Base-by-base conservation (phyloP, 306 rosid genomes). In the Prunus dulcis region DNA sequence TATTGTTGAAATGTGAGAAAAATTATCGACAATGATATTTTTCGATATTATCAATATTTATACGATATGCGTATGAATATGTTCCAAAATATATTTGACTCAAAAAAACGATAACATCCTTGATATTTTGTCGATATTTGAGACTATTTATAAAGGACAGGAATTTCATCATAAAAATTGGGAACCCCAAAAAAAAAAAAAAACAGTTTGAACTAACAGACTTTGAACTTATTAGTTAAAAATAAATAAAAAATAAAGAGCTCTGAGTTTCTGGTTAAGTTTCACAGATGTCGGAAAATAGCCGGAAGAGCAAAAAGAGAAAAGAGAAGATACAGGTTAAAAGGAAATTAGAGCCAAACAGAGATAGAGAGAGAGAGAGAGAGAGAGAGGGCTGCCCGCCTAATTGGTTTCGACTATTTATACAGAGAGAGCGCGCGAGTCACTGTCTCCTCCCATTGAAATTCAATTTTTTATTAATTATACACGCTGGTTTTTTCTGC, bases 281-380 rank as follows among this genome's bases (percentile, higher is more conserved):
- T 9, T 23, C 68, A 58, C 77, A 43, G 68, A 60, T 58, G 77
- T 45, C 77, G 57, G 77, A 10, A 25, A 11, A 58, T 17, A 58
- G 77, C 68, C 77, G 77, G 68, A 58, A 25, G 20, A 23, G 63
- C 45, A 11, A 66, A 41, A 66, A 4, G 70, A 43, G 72, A 5
- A 18, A 12, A 27, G 4, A 12, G 22, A 73, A 73, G 25, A 11
- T 20, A 45, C 14, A 67, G 61, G 9, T 18, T 12, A 45, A 56
- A 38, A 34, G 17, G 17, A 72, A 32, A 61, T 63, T 68, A 58
- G 12, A 17, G 3, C 14, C 28, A 60, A 57, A 22, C 19, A 71
- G 32, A 51, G 14, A 64, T 2, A 20, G 27, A 74, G 47, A 32
- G 30, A 70, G 38, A 69, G 47, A 32, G 30, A 70, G 38, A 69